Evolutionary conservation across 2,329 filamentous ascomycete genomes (phyloP).

Genomic region (Coniella vitis): DNA sequence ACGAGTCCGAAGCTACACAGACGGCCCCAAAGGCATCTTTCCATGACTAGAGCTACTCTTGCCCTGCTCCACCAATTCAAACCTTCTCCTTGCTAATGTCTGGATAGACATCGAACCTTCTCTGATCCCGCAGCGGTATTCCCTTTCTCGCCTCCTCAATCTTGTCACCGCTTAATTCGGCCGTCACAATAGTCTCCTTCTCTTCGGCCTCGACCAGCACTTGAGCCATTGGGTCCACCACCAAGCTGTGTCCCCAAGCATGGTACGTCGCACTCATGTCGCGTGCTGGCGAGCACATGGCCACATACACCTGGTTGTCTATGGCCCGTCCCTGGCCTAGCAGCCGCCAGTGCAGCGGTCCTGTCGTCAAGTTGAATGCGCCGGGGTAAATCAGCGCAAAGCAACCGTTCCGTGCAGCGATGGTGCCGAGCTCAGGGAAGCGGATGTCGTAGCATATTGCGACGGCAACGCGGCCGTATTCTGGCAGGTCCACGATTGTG

Average conservation of each 20-base stretch:
- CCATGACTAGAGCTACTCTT: background rate
- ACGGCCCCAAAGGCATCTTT: background rate
- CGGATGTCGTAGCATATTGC: constrained; percentile 98
- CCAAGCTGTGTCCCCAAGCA: constrained; percentile 86
- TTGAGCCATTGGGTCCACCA: constrained; percentile 80
- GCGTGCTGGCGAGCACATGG: constrained; percentile 82
- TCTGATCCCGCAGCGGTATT: constrained; percentile 78
- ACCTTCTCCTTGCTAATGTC: constrained; percentile 65
- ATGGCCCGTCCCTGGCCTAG: constrained; percentile 76
- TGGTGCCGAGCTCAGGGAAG: constrained; percentile 87
- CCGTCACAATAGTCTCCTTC: constrained; percentile 67
- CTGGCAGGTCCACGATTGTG: constrained; percentile 78
- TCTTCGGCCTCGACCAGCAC: constrained; percentile 77
- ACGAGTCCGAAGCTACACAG: no score
- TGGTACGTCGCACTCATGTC: constrained; percentile 73
- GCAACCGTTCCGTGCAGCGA: constrained; percentile 77
- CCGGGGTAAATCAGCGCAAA: constrained; percentile 90
- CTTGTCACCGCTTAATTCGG: constrained; percentile 58
- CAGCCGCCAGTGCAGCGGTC: constrained; percentile 84
- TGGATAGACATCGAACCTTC: constrained; percentile 91
- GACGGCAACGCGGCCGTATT: constrained; percentile 79
- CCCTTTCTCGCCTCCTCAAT: constrained; percentile 72
- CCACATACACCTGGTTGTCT: constrained; percentile 93
- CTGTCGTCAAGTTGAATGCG: constrained; percentile 95
- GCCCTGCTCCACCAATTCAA: constrained; percentile 11